phyloP scores from a whole-genome alignment of 345 rosid species.

The Cardiospermum halicacabum region DNA sequence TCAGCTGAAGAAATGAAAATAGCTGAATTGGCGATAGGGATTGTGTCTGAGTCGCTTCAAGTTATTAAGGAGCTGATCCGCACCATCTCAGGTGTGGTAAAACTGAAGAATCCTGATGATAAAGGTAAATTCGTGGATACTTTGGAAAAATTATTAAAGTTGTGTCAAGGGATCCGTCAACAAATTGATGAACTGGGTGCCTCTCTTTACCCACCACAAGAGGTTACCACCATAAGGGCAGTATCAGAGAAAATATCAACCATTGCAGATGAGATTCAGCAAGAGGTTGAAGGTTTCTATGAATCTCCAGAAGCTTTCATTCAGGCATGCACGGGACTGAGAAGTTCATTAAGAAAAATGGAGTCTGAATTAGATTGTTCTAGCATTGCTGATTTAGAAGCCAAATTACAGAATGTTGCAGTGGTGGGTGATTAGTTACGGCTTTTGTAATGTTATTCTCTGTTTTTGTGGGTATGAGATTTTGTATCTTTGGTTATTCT shows the following conservation, averaged over 20 bases:
- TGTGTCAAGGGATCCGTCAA: conserved; percentile 52
- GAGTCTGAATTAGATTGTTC: conserved; percentile 34
- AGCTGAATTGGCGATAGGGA: conserved; percentile 48
- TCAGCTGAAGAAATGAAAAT: conserved; percentile 88
- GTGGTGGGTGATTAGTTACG: conserved; percentile 31
- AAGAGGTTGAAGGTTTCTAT: conserved; percentile 41
- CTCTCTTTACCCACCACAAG: conserved; percentile 87
- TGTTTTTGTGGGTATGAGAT: not conserved
- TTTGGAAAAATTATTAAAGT: conserved; percentile 65
- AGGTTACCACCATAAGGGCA: conserved; percentile 39
- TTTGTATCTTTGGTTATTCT: not conserved
- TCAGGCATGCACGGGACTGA: conserved; percentile 45
- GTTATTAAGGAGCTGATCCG: conserved; percentile 78
- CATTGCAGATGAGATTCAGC: conserved; percentile 27
- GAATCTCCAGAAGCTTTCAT: conserved; percentile 40
- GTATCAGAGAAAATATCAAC: conserved; percentile 37
- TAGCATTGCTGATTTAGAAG: conserved; percentile 29
- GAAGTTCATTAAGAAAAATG: conserved; percentile 39
- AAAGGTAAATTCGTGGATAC: conserved; percentile 47
- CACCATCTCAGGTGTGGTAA: conserved; percentile 62
- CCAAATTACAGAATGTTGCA: conserved; percentile 44
- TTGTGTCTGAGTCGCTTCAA: conserved; percentile 52
- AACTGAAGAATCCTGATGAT: conserved; percentile 53
- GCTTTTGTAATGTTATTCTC: not conserved
- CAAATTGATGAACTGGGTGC: conserved; percentile 84